Conservation (phyloP, 257 asterid species). For the Salvia rosmarinus region DNA sequence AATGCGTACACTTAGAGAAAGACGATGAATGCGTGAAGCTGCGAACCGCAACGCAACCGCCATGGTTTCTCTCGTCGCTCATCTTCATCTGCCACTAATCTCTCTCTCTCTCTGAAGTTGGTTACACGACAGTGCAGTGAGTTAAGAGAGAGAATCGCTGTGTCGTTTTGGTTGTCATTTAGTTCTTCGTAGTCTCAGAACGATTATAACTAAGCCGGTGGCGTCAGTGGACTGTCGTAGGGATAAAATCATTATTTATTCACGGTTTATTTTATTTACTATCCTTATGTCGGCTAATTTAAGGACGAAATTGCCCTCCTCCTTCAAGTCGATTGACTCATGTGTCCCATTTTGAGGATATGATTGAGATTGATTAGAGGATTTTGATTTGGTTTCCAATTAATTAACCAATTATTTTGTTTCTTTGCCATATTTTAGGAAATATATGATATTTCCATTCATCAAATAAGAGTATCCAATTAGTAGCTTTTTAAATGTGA, state of each 20-base stretch:
- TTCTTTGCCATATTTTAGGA: neutral
- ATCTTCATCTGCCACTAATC: conserved; percentile 25
- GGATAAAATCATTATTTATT: neutral
- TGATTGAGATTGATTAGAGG: neutral
- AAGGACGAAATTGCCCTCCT: conserved; percentile 23
- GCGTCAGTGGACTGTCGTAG: neutral
- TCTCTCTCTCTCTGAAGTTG: conserved; percentile 28
- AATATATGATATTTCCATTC: neutral
- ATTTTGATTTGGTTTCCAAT: conserved; percentile 12
- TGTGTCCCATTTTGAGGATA: neutral
- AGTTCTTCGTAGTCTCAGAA: conserved; percentile 36
- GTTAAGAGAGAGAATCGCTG: neutral
- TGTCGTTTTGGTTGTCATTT: conserved; percentile 36
- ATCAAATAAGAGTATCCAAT: too few species aligned
- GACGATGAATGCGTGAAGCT: conserved; percentile 38
- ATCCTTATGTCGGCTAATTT: neutral
- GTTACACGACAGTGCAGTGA: conserved; percentile 10
- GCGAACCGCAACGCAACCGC: conserved; percentile 47
- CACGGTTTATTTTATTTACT: neutral
- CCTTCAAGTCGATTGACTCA: neutral
- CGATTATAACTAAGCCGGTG: conserved; percentile 28
- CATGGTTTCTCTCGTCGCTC: conserved; percentile 43
- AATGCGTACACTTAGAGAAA: conserved; percentile 40
- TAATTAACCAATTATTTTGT: neutral
- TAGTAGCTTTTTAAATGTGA: too few species aligned